A percentile compares a stretch with the other conserved stretches of the same genome.
Evolutionary conservation across 352 stramenopile species (phyloP).

Genomic region (Phytophthora melonis): DNA sequence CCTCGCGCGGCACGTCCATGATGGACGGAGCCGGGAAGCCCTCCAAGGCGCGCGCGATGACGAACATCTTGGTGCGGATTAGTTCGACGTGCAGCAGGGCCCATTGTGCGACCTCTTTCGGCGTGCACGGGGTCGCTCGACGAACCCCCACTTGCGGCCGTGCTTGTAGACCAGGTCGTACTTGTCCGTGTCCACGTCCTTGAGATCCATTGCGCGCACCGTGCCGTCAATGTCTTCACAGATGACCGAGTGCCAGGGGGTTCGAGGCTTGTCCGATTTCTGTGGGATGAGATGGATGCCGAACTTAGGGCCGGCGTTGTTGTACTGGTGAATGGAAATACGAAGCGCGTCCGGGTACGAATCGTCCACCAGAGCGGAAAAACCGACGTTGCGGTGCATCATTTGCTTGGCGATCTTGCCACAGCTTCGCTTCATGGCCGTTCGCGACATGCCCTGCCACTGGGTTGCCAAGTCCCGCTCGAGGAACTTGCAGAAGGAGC

Average conservation of each 20-base stretch:
- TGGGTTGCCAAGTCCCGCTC: constrained; percentile 24
- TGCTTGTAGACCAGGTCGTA: constrained; percentile 34
- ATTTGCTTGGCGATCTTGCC: constrained; percentile 31
- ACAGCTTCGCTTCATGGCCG: constrained; percentile 23
- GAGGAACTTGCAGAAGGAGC: constrained; percentile 32
- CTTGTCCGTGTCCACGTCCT: constrained; percentile 35
- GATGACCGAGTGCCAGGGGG: constrained; percentile 21
- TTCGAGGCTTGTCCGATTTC: constrained; percentile 4
- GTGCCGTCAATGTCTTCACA: constrained; percentile 27
- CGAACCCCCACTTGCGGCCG: constrained; percentile 34
- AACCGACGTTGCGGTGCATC: constrained; percentile 35
- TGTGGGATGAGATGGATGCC: constrained; percentile 21
- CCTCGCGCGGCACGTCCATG: constrained; percentile 28
- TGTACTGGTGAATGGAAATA: constrained; percentile 31
- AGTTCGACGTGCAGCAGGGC: constrained; percentile 24
- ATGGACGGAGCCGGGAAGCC: constrained; percentile 21
- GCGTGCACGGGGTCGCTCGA: constrained; percentile 22
- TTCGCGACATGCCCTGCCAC: constrained; percentile 21
- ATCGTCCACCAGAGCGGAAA: constrained; percentile 23
- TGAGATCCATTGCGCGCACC: constrained; percentile 16
- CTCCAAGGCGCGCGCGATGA: constrained; percentile 27
- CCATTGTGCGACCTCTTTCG: constrained; percentile 28
- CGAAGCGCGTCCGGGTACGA: constrained; percentile 20
- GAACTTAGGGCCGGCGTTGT: constrained; percentile 31
- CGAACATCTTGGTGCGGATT: constrained; percentile 32